Evolutionary conservation across 192 early-diverging fungal species (phyloP).

Genomic region (Backusella circina): DNA sequence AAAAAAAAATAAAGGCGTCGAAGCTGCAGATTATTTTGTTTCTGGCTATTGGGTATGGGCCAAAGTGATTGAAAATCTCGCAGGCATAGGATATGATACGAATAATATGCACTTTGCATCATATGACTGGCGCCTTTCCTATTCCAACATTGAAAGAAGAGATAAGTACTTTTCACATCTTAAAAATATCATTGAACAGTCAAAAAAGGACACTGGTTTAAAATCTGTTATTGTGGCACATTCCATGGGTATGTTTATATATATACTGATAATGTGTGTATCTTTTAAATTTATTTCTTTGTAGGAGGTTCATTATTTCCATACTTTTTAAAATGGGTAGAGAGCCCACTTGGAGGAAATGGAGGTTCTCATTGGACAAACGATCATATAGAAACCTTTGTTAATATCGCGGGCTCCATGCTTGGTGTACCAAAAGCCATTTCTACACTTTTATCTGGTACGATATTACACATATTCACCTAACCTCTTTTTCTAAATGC

Average conservation of each 20-base stretch:
- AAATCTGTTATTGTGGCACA: constrained; percentile 59
- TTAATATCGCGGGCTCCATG: constrained; percentile 84
- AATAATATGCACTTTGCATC: constrained; percentile 84
- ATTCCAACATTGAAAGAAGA: constrained; percentile 71
- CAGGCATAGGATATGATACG: constrained; percentile 80
- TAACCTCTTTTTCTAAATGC: neutral
- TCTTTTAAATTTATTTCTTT: neutral
- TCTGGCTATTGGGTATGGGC: constrained; percentile 91
- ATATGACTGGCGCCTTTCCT: constrained; percentile 90
- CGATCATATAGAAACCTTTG: constrained; percentile 72
- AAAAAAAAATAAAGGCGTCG: constrained; percentile 50
- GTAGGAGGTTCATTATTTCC: constrained; percentile 62
- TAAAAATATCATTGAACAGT: constrained; percentile 66
- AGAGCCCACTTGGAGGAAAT: constrained; percentile 58
- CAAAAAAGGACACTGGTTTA: constrained; percentile 43
- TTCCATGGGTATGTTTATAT: constrained; percentile 52
- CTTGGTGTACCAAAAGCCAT: constrained; percentile 84
- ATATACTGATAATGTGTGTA: neutral
- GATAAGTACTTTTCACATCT: constrained; percentile 82
- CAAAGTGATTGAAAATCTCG: constrained; percentile 78
- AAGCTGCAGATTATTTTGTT: constrained; percentile 88
- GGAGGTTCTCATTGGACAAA: constrained; percentile 74
- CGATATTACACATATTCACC: neutral
- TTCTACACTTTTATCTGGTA: constrained; percentile 63
- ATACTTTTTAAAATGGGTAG: constrained; percentile 90